Percentiles rank a stretch among this genome's conserved stretches.
These are phyloP conservation scores for Magnusiomyces ingens DNA, from an alignment of 1,139 yeast genomes.

Conservation along the genomic window DNA sequence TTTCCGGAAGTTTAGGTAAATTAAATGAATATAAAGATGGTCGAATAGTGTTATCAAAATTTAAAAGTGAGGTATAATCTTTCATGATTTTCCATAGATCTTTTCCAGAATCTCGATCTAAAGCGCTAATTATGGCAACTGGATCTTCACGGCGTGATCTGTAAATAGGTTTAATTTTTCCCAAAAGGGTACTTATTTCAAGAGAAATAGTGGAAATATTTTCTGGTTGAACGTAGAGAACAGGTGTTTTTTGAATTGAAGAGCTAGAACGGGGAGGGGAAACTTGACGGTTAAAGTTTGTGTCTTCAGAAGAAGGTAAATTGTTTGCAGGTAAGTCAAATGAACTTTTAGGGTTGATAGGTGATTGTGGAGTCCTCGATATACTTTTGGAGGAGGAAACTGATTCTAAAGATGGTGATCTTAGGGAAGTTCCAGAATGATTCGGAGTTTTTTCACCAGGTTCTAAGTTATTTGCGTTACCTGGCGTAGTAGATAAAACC, in stretches of 20 bases:
- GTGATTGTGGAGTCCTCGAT: conserved; percentile 3
- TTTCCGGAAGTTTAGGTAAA: conserved; percentile 53
- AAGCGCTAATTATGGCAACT: conserved; percentile 51
- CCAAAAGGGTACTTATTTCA: conserved; percentile 48
- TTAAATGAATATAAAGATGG: conserved; percentile 45
- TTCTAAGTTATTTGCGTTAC: not conserved
- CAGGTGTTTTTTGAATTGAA: conserved; percentile 1
- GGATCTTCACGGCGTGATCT: conserved; percentile 43
- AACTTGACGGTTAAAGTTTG: not conserved
- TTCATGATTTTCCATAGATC: conserved; percentile 72
- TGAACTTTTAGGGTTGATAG: not conserved
- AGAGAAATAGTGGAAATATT: conserved; percentile 59
- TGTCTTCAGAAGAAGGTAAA: not conserved
- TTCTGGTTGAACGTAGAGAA: conserved; percentile 56
- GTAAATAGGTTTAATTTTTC: conserved; percentile 30
- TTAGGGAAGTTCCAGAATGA: conserved; percentile 22
- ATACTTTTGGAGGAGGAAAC: not conserved
- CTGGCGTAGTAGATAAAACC: not conserved
- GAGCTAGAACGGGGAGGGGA: not conserved
- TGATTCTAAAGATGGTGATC: not conserved
- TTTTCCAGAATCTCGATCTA: conserved; percentile 51
- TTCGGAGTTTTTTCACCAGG: conserved; percentile 2
- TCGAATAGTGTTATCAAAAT: conserved; percentile 52
- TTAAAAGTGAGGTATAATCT: conserved; percentile 46
- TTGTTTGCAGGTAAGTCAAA: not conserved